Conservation (phyloP, 495 filamentous ascomycete species). For the Immersiella caudata region DNA sequence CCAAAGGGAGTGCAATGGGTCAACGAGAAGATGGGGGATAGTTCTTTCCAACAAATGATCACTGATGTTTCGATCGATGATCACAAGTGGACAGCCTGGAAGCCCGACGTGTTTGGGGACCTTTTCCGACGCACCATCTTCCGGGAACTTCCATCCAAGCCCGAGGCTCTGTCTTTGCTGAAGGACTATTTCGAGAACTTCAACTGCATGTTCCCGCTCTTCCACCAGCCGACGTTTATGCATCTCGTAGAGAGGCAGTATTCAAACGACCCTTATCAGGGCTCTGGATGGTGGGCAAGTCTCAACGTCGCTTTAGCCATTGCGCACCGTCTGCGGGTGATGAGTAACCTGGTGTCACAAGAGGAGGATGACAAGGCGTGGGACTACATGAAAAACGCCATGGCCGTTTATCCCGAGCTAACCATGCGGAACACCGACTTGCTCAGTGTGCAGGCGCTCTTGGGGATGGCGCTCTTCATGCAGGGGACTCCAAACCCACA, state of each 20-base stretch:
- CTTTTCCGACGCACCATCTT: conserved; percentile 88
- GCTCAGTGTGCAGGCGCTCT: conserved; percentile 90
- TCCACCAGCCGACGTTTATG: conserved; percentile 98
- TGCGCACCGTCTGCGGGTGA: conserved; percentile 87
- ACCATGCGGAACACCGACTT: conserved; percentile 96
- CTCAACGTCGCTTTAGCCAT: conserved; percentile 94
- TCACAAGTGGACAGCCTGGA: conserved; percentile 95
- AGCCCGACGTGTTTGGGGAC: conserved; percentile 90
- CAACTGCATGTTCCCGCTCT: conserved; percentile 97
- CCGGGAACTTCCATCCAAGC: conserved; percentile 76
- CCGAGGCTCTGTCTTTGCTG: conserved; percentile 77
- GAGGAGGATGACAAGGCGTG: conserved; percentile 93
- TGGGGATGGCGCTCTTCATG: conserved; percentile 95
- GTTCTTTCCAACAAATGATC: conserved; percentile 95
- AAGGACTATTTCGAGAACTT: conserved; percentile 98
- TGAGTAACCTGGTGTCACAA: conserved; percentile 86
- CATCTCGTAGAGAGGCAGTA: conserved; percentile 92
- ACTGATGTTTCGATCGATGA: conserved; percentile 77
- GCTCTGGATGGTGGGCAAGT: conserved; percentile 97
- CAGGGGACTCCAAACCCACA: conserved; percentile 97
- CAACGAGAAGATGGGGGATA: conserved; percentile 95
- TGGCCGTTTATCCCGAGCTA: conserved; percentile 87
- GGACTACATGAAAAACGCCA: conserved; percentile 94
- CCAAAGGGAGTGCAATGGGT: conserved; percentile 99
- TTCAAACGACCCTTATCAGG: conserved; percentile 88